These are phyloP conservation scores for Scutellaria baicalensis DNA, from an alignment of 257 asterid genomes.

Conservation along the genomic window DNA sequence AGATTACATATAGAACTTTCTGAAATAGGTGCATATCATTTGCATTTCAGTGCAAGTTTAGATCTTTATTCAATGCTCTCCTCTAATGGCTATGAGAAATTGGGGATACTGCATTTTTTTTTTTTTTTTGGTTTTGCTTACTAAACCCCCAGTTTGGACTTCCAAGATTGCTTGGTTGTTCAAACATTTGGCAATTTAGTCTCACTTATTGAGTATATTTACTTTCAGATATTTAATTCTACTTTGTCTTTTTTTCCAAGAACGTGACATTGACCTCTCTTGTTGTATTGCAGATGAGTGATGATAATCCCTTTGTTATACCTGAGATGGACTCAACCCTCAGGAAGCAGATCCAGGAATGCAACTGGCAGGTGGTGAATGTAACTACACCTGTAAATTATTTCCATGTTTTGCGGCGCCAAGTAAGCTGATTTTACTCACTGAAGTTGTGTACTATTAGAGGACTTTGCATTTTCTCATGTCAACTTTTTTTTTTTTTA, in stretches of 20 bases:
- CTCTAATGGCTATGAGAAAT: neutral
- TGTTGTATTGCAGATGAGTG: conserved; percentile 77
- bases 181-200: neutral
- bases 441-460: neutral
- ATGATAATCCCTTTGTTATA: conserved; percentile 72
- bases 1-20: neutral
- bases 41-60: neutral
- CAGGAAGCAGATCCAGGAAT: conserved; percentile 83
- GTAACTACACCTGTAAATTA: conserved; percentile 95
- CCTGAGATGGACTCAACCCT: conserved; percentile 95
- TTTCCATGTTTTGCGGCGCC: conserved; percentile 92
- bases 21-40: neutral
- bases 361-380: conserved; percentile 97
- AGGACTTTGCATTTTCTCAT: conserved; percentile 9
- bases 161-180: neutral
- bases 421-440: conserved; percentile 36
- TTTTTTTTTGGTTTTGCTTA: neutral
- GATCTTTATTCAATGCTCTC: neutral
- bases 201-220: neutral
- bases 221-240: neutral
- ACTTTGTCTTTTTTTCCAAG: neutral
- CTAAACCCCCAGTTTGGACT: neutral
- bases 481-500: neutral
- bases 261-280: conserved; percentile 4
- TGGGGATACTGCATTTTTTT: neutral